Evolutionary conservation across 257 asterid species (phyloP).

Genomic region (Forsythia viridissima): DNA sequence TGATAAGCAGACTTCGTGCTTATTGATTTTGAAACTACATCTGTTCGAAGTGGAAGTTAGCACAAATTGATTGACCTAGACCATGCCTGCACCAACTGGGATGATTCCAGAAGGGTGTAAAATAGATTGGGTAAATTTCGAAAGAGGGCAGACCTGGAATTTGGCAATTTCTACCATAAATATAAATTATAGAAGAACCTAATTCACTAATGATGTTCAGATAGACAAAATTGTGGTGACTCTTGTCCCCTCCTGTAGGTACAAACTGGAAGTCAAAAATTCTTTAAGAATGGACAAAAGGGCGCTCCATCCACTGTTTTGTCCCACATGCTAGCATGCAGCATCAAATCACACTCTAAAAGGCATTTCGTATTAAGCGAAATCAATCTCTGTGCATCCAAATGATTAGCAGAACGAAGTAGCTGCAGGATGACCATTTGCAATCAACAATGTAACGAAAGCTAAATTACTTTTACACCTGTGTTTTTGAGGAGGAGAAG

Average conservation of each 20-base stretch:
- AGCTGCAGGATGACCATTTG: neutral
- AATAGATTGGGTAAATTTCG: neutral
- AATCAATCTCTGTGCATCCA: neutral
- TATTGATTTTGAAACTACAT: neutral
- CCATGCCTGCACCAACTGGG: neutral
- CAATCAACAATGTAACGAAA: neutral
- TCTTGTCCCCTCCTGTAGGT: neutral
- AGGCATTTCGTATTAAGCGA: neutral
- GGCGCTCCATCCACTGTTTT: neutral
- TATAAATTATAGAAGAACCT: neutral
- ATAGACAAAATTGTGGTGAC: neutral
- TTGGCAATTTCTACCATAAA: neutral
- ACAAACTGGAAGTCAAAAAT: neutral
- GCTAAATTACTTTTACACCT: neutral
- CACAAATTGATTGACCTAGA: neutral
- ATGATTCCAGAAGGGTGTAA: neutral
- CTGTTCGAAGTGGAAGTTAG: neutral
- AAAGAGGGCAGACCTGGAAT: conserved; percentile 6
- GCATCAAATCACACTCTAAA: neutral
- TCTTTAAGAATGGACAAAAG: neutral
- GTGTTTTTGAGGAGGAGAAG: neutral
- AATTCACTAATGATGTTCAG: neutral
- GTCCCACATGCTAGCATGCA: neutral
- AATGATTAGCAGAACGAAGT: neutral
- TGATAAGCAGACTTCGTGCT: neutral